Evolutionary conservation across 1,284 basidiomycete genomes (phyloP).

Genomic region (Moesziomyces sp.): DNA sequence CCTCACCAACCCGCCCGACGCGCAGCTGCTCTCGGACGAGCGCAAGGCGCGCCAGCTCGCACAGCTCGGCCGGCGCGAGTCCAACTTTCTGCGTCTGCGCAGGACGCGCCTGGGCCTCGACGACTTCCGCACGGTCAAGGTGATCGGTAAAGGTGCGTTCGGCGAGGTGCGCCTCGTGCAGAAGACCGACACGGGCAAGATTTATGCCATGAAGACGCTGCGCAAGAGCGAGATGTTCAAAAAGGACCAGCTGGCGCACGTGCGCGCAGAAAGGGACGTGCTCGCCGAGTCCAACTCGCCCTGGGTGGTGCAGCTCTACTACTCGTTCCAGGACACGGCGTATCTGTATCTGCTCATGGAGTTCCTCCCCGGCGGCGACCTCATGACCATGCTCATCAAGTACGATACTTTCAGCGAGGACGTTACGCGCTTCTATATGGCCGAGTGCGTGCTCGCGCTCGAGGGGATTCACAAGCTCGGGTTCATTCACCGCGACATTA

Average conservation of each 20-base stretch:
- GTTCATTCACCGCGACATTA: slow-evolving; percentile 97
- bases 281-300: slow-evolving; percentile 96
- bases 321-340: slow-evolving; percentile 96
- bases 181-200: slow-evolving; percentile 95
- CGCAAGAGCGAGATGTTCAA: slow-evolving; percentile 99
- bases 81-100: slow-evolving; percentile 81
- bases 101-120: slow-evolving; percentile 91
- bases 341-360: slow-evolving; percentile 99
- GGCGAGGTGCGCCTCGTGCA: slow-evolving; percentile 97
- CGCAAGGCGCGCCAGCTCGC: slow-evolving; percentile 90
- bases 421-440: slow-evolving; percentile 98
- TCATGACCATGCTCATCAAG: slow-evolving; percentile 99
- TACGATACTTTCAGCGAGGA: slow-evolving; percentile 99
- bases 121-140: slow-evolving; percentile 96
- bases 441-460: slow-evolving; percentile 96
- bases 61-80: slow-evolving; percentile 87
- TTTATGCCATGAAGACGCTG: slow-evolving; percentile 99
- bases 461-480: slow-evolving; percentile 98
- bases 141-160: slow-evolving; percentile 98
- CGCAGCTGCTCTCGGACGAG: slow-evolving; percentile 73
- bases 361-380: slow-evolving; percentile 94
- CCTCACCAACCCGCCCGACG: slow-evolving; percentile 70
- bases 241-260: slow-evolving; percentile 96
- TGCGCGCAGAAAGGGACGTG: slow-evolving; percentile 97
- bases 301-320: slow-evolving; percentile 98